Base-by-base conservation (phyloP, 2,329 filamentous ascomycete genomes). In the Fusarium virguliforme region DNA sequence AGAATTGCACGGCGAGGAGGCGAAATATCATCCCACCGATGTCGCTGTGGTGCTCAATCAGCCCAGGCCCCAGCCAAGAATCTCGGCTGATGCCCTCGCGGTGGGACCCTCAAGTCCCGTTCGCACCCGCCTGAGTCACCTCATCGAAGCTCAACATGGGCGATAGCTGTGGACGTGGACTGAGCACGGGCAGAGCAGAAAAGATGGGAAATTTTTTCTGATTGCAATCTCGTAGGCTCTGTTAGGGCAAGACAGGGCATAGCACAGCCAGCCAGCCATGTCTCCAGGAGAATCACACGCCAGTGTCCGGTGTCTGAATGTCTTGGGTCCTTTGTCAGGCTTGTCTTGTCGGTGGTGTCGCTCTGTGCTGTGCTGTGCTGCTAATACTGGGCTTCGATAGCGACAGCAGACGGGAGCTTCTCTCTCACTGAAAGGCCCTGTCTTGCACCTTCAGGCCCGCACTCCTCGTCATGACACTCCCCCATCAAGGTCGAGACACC, bases 41-140 rank as follows among this genome's bases (percentile, higher is more conserved):
- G 73, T 75, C 74, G 74, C 74, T 76, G 67, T 69, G 68, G 72
- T 74, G 71, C 67, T 73, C 66, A 28, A 76, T 75, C 74, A 75
- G 74, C 70, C 70, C 74, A 76, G 74, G 67, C 72, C 66, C 68
- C 65, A 72, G 65, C 57, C 37, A 67, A 65, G 65, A 76, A 74
- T 76, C 74, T 76, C 74, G 74, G 74, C 70, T 75, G 74, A 76
- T 76, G 74, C 67, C 67, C 65, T 73, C 57, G 58, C 70, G 74
- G 75, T 74, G 73, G 74, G 73, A 67, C 66, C 73, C 74, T 75
- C 73, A 70, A 57, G 48, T 68, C 64, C 65, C 64, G 59, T 56
- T 65, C 51, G 58, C 64, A 59, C 30, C 58, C 61, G 64, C 65
- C 72, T 75, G 74, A 76, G 75, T 76, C 75, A 76, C 74, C 63